A percentile compares a stretch with the other conserved stretches of the same genome.
Evolutionary conservation across 306 rosid genomes (phyloP).

Genomic region (Begonia masoniana): DNA sequence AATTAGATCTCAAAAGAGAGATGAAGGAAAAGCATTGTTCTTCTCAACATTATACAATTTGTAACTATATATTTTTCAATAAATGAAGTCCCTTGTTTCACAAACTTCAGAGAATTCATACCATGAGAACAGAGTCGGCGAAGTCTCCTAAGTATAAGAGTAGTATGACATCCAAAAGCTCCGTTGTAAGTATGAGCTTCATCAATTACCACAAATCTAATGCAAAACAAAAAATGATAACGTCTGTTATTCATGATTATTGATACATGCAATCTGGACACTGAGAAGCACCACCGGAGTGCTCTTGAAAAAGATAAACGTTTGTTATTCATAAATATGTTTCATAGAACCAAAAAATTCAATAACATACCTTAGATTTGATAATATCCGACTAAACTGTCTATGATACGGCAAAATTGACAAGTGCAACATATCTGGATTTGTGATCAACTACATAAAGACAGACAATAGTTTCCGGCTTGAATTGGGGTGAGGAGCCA

Average conservation of each 20-base stretch:
- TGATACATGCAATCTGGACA: too few relatives aligned
- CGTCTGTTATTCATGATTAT: too few relatives aligned
- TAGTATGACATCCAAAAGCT: conserved; percentile 94
- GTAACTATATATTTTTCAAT: not conserved
- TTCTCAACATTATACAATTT: too few relatives aligned
- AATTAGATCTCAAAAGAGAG: too few relatives aligned
- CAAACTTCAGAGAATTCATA: conserved; percentile 10
- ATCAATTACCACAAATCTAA: conserved; percentile 77
- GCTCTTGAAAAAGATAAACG: too few relatives aligned
- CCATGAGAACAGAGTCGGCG: conserved; percentile 73
- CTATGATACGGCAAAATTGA: conserved; percentile 78
- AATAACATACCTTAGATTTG: conserved; percentile 56
- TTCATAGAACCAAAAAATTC: not conserved
- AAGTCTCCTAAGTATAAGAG: conserved; percentile 72
- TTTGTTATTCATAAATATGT: too few relatives aligned
- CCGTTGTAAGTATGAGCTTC: conserved; percentile 93
- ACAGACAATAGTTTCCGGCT: conserved; percentile 6
- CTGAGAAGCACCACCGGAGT: too few relatives aligned
- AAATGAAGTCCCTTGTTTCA: conserved; percentile 14
- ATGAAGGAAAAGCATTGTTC: too few relatives aligned
- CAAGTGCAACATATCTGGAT: conserved; percentile 95
- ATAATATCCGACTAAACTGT: conserved; percentile 62
- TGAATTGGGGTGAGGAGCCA: conserved; percentile 15
- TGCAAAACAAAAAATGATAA: not conserved
- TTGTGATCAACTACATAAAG: conserved; percentile 70